Percentiles rank a stretch among this genome's conserved stretches.
phyloP scores from a whole-genome alignment of 1,139 yeast genomes.

The Lodderomyces metapsilosis region DNA sequence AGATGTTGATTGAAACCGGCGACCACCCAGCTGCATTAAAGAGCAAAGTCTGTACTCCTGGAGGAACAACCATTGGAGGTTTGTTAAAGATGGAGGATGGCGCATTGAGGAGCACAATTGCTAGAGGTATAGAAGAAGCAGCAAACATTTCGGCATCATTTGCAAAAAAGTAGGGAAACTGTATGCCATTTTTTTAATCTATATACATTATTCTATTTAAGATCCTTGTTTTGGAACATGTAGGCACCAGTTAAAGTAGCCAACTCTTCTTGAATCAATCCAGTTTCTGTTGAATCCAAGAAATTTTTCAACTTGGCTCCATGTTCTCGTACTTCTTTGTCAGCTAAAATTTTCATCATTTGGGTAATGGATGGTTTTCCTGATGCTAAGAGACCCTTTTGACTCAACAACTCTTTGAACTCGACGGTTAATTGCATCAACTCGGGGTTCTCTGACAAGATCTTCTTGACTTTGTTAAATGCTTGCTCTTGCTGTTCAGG shows the following conservation, averaged over 20 bases:
- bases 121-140: conserved; percentile 88
- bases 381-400: conserved; percentile 31
- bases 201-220: conserved; percentile 7
- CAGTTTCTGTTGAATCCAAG: conserved; percentile 33
- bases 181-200: neutral
- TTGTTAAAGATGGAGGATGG: conserved; percentile 88
- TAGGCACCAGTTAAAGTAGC: conserved; percentile 22
- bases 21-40: conserved; percentile 90
- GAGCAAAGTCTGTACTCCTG: conserved; percentile 93
- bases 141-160: conserved; percentile 78
- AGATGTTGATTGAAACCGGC: conserved; percentile 82
- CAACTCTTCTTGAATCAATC: conserved; percentile 35
- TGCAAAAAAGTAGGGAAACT: conserved; percentile 56
- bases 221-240: conserved; percentile 12
- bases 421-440: conserved; percentile 27
- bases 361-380: conserved; percentile 36
- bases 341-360: conserved; percentile 38
- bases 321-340: conserved; percentile 35
- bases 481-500: conserved; percentile 15
- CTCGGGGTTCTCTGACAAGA: conserved; percentile 28
- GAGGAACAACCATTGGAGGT: conserved; percentile 98
- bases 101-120: conserved; percentile 82
- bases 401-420: conserved; percentile 31
- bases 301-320: conserved; percentile 30
- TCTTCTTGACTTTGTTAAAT: conserved; percentile 19